A percentile compares a stretch with the other conserved stretches of the same genome.
Evolutionary conservation across 225 moss, liverwort and hornwort genomes (phyloP).

Genomic region (Polytrichum formosum): DNA sequence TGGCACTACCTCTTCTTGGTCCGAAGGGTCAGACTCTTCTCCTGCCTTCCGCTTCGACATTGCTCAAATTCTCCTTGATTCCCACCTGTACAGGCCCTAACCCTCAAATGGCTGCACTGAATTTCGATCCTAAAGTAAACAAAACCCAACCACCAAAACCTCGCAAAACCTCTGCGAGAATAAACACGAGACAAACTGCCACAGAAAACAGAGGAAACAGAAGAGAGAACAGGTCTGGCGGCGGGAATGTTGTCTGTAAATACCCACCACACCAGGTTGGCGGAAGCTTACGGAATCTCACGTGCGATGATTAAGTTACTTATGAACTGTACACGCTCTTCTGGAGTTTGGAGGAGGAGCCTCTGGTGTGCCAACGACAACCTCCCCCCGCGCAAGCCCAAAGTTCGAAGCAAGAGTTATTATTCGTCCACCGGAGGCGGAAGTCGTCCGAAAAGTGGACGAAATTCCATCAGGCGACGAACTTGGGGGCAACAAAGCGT

Average conservation of each 20-base stretch:
- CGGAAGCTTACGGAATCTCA: neutral
- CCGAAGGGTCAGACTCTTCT: neutral
- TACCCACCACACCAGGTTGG: neutral
- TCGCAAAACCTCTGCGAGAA: neutral
- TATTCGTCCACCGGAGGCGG: neutral
- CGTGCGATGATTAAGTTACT: too few species aligned
- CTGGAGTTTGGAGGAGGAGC: too few species aligned
- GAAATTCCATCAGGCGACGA: constrained; percentile 1
- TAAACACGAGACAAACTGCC: neutral
- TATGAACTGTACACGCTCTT: too few species aligned
- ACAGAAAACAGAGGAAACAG: too few species aligned
- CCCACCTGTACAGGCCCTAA: neutral
- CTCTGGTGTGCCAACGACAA: neutral
- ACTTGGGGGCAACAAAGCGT: neutral
- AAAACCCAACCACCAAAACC: neutral
- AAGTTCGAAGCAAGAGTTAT: neutral
- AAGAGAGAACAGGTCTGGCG: too few species aligned
- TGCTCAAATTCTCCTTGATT: neutral
- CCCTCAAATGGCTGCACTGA: neutral
- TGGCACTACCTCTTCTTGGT: neutral
- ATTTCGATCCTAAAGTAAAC: neutral
- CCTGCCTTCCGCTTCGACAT: constrained; percentile 15
- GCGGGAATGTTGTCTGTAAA: neutral
- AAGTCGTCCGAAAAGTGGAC: neutral
- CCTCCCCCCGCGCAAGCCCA: neutral